Evolutionary conservation across 164 flowering plant genomes (phyloP).

Genomic region (Amborella trichopoda): DNA sequence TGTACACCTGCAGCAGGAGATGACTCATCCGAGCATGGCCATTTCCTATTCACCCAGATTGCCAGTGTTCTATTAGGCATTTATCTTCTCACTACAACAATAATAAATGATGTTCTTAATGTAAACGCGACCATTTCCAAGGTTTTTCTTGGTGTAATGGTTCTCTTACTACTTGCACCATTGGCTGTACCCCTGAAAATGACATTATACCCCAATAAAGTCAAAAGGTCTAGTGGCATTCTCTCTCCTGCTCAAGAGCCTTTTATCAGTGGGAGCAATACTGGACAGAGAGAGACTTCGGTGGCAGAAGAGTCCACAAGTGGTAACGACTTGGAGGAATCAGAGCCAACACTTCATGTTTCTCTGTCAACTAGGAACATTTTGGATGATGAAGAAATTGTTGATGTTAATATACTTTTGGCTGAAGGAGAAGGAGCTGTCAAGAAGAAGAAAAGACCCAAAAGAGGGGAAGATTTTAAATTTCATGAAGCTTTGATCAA

Average conservation of each 20-base stretch:
- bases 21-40: conserved; percentile 35
- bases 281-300: neutral
- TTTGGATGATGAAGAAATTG: conserved; percentile 32
- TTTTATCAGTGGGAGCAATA: conserved; percentile 10
- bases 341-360: conserved; percentile 38
- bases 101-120: conserved; percentile 27
- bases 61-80: conserved; percentile 56
- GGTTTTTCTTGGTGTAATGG: conserved; percentile 38
- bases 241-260: conserved; percentile 20
- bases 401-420: conserved; percentile 61
- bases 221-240: conserved; percentile 17
- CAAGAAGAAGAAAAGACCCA: conserved; percentile 69
- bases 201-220: conserved; percentile 44
- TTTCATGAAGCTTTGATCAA: conserved; percentile 60
- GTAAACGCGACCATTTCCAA: conserved; percentile 30
- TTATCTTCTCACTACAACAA: conserved; percentile 58
- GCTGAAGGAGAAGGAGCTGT: conserved; percentile 93
- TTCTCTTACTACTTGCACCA: conserved; percentile 68
- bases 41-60: conserved; percentile 59
- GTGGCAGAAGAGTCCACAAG: neutral
- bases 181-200: conserved; percentile 80
- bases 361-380: conserved; percentile 37
- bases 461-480: conserved; percentile 76
- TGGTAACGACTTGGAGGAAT: conserved; percentile 18
- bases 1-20: conserved; percentile 72